These are phyloP conservation scores for Priceomyces medius DNA, from an alignment of 805 yeast genomes.

Conservation along the genomic window DNA sequence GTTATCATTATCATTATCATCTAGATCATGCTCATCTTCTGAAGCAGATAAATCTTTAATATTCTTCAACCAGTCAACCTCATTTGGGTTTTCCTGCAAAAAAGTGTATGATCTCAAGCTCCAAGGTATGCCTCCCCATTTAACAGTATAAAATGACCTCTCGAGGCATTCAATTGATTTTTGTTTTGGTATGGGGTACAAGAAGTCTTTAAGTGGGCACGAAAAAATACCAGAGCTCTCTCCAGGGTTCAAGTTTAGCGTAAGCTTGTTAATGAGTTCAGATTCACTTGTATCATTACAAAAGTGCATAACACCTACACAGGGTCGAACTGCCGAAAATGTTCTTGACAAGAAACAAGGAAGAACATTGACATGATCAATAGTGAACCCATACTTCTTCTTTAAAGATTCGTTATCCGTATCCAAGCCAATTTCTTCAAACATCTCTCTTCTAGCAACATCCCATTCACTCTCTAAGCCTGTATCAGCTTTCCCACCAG, in stretches of 20 bases:
- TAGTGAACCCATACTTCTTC: slow-evolving; percentile 48
- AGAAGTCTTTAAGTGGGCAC: slow-evolving; percentile 64
- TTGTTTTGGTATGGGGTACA: slow-evolving; percentile 27
- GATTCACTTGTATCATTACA: slow-evolving; percentile 16
- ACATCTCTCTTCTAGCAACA: slow-evolving; percentile 78
- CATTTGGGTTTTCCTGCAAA: slow-evolving; percentile 52
- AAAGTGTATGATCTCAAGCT: slow-evolving; percentile 60
- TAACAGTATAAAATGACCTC: slow-evolving; percentile 33
- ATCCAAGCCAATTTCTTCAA: slow-evolving; percentile 81
- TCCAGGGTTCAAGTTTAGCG: slow-evolving; percentile 66
- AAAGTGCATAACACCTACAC: slow-evolving; percentile 61
- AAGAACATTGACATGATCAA: slow-evolving; percentile 60
- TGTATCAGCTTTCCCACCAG: slow-evolving; percentile 89
- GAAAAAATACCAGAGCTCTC: slow-evolving; percentile 72
- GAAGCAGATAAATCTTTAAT: slow-evolving; percentile 57
- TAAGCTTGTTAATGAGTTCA: slow-evolving; percentile 25
- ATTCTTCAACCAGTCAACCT: slow-evolving; percentile 62
- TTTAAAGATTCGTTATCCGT: slow-evolving; percentile 44
- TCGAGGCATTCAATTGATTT: slow-evolving; percentile 30
- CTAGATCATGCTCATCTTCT: slow-evolving; percentile 37
- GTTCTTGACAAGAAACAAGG: slow-evolving; percentile 85
- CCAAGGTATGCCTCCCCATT: slow-evolving; percentile 78
- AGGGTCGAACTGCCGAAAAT: slow-evolving; percentile 78
- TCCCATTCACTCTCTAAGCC: slow-evolving; percentile 65
- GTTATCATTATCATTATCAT: background rate